Evolutionary conservation across 306 rosid species (phyloP), one percentile per base, ranked within the genome.

Genomic region (Ammopiptanthus mongolicus): DNA sequence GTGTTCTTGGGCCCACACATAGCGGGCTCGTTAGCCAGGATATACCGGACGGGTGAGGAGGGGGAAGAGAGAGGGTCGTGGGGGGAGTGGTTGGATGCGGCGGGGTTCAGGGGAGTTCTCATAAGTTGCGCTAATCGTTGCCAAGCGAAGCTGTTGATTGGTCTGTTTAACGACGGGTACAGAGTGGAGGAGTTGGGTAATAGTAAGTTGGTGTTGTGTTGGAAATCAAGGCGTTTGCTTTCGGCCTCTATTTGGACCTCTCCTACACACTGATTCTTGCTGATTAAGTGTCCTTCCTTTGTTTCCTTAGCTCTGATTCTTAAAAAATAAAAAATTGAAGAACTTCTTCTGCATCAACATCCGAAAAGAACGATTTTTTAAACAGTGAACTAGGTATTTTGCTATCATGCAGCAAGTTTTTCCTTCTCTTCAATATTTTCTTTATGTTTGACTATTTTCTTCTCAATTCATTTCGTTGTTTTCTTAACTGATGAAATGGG

Each of bases 221-320:
- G 98, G 98, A 94, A 91, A 74, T 91, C 91, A 1, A 65, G 88
- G 74, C 91, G 86, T 70, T 86, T 94, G 82, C 84, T 91, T n/a
- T 88, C 96, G 0, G 90, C 93, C 6, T 94, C 96, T 53, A 21
- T 90, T 68, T 94, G 98, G 98, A 76, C 65, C 10, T 69, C 77
- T 8, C 18, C 75, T 7, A 8, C 29, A 41, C 6, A 3, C 65
- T 80, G 64, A 87, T 9, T 62, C 51, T 23, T 65, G 41, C 13
- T 61, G 15, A 14, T 28, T 5, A 28, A 22, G 28, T 19, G 29
- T 19, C 58, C 58, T 55, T 8, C 1, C n/a, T 11, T 36, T 55
- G 10, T 9, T 31, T 31, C 4, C 0, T 33, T 5, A 13, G 0
- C 3, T 23, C 10, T 58, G 11, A 59, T 7, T 59, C 21, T 58